These are phyloP conservation scores for Dryas octopetala DNA, from an alignment of 306 rosid genomes.

Conservation along the genomic window DNA sequence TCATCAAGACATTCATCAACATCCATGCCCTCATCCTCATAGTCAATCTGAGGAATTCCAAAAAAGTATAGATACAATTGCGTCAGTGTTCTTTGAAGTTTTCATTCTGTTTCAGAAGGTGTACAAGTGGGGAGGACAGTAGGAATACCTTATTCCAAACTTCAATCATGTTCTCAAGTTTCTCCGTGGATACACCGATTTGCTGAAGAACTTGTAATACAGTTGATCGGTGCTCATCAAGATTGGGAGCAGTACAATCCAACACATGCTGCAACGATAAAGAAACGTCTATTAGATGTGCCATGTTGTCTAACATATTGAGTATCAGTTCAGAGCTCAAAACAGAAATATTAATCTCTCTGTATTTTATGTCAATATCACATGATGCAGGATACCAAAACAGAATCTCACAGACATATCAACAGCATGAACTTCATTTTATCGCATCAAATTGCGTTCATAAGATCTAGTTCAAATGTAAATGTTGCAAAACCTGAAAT, in stretches of 20 bases:
- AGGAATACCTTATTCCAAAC: slow-evolving; percentile 90
- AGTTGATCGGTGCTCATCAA: slow-evolving; percentile 83
- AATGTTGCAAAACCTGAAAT: neutral
- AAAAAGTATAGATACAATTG: slow-evolving; percentile 3
- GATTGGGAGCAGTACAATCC: slow-evolving; percentile 94
- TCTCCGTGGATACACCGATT: slow-evolving; percentile 77
- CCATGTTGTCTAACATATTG: neutral
- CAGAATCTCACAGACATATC: neutral
- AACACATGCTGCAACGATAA: slow-evolving; percentile 72
- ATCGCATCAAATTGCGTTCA: neutral
- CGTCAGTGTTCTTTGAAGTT: neutral
- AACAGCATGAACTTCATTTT: neutral
- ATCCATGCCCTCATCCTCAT: slow-evolving; percentile 46
- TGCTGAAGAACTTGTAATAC: slow-evolving; percentile 83
- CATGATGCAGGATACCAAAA: neutral
- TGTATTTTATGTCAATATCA: neutral
- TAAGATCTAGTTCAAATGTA: neutral
- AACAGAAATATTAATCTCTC: neutral
- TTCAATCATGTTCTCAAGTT: slow-evolving; percentile 86
- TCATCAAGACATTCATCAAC: slow-evolving; percentile 40
- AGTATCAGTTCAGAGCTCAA: neutral
- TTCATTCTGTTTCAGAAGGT: neutral
- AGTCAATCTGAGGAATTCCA: slow-evolving; percentile 63
- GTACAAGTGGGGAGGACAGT: slow-evolving; percentile 3
- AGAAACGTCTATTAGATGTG: slow-evolving; percentile 18